Evolutionary conservation across 1,284 basidiomycete genomes (phyloP).

Genomic region (Singerocomus inundabilis): DNA sequence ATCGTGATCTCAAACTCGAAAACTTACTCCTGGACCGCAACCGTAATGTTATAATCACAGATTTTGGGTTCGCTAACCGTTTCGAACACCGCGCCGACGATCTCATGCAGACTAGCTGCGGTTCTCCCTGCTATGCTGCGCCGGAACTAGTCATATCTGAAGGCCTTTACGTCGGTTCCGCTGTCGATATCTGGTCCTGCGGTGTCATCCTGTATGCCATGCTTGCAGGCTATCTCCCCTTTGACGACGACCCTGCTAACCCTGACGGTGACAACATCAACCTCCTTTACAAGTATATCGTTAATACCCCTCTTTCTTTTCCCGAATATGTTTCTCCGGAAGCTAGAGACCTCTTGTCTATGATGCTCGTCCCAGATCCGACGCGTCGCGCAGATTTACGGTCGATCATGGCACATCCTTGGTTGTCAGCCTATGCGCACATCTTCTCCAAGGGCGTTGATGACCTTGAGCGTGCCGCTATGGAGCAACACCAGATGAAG

Average conservation of each 20-base stretch:
- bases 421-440: conserved; percentile 70
- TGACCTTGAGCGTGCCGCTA: conserved; percentile 77
- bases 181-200: conserved; percentile 99
- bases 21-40: conserved; percentile 96
- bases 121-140: conserved; percentile 97
- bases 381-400: conserved; percentile 70
- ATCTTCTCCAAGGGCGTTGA: conserved; percentile 72
- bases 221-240: conserved; percentile 99
- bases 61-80: conserved; percentile 98
- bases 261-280: conserved; percentile 99
- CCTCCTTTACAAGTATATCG: conserved; percentile 98
- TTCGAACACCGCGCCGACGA: conserved; percentile 92
- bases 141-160: conserved; percentile 99
- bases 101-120: conserved; percentile 98
- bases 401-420: conserved; percentile 79
- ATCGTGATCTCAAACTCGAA: conserved; percentile 98
- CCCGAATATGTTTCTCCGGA: conserved; percentile 87
- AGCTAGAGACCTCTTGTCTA: conserved; percentile 70
- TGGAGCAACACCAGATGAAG: conserved; percentile 85
- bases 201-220: conserved; percentile 99
- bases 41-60: conserved; percentile 98
- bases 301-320: conserved; percentile 93
- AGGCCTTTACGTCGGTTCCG: conserved; percentile 96
- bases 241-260: conserved; percentile 98
- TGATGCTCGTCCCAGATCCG: conserved; percentile 89